Conservation (phyloP, 179 eudicot species). For the Drosera spatulata region DNA sequence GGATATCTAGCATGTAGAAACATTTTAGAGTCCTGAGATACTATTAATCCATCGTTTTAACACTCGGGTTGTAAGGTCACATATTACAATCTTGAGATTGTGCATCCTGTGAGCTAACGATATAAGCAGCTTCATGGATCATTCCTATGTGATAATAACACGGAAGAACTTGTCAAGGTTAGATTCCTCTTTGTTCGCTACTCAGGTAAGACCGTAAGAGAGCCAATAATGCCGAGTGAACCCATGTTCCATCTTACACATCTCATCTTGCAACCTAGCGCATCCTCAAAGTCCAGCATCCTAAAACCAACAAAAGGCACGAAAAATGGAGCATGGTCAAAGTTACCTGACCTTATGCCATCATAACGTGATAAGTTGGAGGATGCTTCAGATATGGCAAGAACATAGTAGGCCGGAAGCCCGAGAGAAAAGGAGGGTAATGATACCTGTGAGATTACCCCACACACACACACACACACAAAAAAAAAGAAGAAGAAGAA, state of each 20-base stretch:
- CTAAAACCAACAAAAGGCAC: not conserved
- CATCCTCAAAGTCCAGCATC: not conserved
- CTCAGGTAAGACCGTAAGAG: not conserved
- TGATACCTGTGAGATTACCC: slow-evolving; percentile 58
- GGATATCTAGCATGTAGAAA: too few species aligned
- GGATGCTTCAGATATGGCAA: slow-evolving; percentile 96
- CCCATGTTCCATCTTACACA: not conserved
- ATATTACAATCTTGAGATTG: too few species aligned
- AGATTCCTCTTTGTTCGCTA: not conserved
- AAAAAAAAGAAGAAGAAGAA: too few species aligned
- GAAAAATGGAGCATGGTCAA: not conserved
- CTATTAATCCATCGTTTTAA: too few species aligned
- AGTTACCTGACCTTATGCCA: slow-evolving; percentile 57
- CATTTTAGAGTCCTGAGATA: too few species aligned
- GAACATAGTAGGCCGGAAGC: slow-evolving; percentile 90
- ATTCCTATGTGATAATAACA: too few species aligned
- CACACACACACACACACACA: too few species aligned
- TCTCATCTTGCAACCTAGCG: too few species aligned
- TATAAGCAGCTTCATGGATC: too few species aligned
- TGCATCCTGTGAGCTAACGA: too few species aligned
- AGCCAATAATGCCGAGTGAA: not conserved
- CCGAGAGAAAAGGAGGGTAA: slow-evolving; percentile 91
- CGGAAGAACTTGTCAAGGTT: not conserved
- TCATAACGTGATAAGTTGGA: slow-evolving; percentile 95
- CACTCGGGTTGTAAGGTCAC: too few species aligned